Evolutionary conservation across 192 early-diverging fungal species (phyloP), one percentile per base, ranked within the genome.

Genomic region (Oehlia diaphana): DNA sequence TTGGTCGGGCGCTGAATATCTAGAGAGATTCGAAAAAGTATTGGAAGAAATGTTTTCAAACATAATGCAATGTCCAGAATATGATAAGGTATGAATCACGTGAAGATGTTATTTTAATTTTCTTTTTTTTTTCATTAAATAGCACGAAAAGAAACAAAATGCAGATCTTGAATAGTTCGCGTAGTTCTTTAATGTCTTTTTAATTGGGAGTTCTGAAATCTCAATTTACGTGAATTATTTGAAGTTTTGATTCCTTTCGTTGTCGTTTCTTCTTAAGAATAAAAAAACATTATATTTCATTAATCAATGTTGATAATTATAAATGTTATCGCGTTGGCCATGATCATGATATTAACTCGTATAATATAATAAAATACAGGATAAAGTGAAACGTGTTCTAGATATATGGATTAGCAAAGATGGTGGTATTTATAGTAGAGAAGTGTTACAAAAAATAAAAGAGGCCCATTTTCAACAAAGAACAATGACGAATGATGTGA

Each of bases 301-400:
- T 16, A 3, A 19, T 58, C 50, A 58, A 58, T 58, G 50, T 58
- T 58, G 50, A 58, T 58, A 58, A 58, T 58, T 58, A 19, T 58
- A 58, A 58, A 58, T 58, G 13, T 58, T 58, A 58, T 58, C 50
- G 50, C 50, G 50, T 58, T 58, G 50, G 16, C 13, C 14, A 16
- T 50, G 14, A 58, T 58, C 4, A 58, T 39, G 31, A 47, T 74
- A 74, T 74, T 74, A 61, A 53, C 44, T 63, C 5, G 28, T 47
- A 62, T 26, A 31, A 33, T 39, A 64, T 65, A 64, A 50, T 50
- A 75, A 75, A 75, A 77, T 77, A 77, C 81, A 86, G 85, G 85
- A 86, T 71, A 86, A 82, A 83, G 85, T 86, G 49, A 84, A 86
- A 70, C 82, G 83, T 49, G 85, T 86, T 53, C 81, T 86, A 63